Percentiles rank a stretch among this genome's conserved stretches.
phyloP scores from a whole-genome alignment of 768 basidiomycete genomes.

The Symmetrospora coprosmae region DNA sequence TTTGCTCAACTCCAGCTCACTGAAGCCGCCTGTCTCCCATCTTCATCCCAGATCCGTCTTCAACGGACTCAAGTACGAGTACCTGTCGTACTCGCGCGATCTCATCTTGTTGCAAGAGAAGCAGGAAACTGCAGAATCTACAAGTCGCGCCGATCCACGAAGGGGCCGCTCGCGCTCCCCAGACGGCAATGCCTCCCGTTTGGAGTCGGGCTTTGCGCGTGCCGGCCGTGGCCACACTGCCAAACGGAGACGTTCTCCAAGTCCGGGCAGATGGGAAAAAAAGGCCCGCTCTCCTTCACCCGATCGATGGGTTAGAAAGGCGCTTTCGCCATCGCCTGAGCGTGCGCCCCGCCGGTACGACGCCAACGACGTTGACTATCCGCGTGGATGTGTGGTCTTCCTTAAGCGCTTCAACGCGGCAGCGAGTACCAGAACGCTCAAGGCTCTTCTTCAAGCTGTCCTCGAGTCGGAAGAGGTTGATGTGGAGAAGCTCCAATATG shows the following conservation, averaged over 20 bases:
- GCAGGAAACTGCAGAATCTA: background rate
- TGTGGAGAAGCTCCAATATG: slow-evolving; percentile 7
- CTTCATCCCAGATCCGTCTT: slow-evolving; percentile 23
- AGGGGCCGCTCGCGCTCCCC: background rate
- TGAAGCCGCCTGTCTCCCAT: too few relatives aligned
- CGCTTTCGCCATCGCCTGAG: background rate
- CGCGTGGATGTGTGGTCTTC: slow-evolving; percentile 7
- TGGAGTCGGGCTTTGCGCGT: background rate
- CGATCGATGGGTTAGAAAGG: slow-evolving; percentile 1
- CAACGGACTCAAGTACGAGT: slow-evolving; percentile 27
- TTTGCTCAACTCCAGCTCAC: background rate
- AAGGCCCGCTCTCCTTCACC: slow-evolving; percentile 2
- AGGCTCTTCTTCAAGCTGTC: slow-evolving; percentile 1
- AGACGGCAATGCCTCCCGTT: background rate
- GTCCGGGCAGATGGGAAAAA: slow-evolving; percentile 1
- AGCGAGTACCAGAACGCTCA: background rate
- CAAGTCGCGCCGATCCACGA: background rate
- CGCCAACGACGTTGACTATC: background rate
- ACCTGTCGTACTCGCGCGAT: slow-evolving; percentile 26
- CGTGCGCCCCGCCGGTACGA: background rate
- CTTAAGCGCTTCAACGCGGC: slow-evolving; percentile 17
- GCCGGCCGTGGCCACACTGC: background rate
- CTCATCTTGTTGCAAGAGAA: slow-evolving; percentile 11
- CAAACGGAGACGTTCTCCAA: slow-evolving; percentile 15
- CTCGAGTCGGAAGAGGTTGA: slow-evolving; percentile 9